A percentile compares a stretch with the other conserved stretches of the same genome.
These are phyloP conservation scores for Euphrasia confusa DNA, from an alignment of 257 asterid species.

Conservation along the genomic window DNA sequence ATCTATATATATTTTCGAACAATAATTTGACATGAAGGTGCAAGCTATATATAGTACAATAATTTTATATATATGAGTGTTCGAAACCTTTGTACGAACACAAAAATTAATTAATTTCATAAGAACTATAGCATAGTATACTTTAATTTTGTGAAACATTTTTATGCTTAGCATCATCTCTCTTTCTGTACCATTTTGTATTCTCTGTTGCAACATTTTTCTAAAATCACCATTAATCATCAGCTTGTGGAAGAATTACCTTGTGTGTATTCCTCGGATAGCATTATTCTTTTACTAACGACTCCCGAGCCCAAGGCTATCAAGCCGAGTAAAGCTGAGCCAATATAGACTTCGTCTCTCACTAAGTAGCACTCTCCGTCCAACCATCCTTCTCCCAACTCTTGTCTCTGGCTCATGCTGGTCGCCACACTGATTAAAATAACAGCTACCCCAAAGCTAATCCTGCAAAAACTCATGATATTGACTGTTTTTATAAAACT, in stretches of 20 bases:
- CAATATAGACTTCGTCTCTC: constrained; percentile 58
- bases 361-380: constrained; percentile 80
- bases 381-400: constrained; percentile 76
- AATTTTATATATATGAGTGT: too few relatives aligned
- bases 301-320: constrained; percentile 40
- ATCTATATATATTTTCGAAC: too few relatives aligned
- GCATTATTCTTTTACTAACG: constrained; percentile 23
- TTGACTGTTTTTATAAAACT: too few relatives aligned
- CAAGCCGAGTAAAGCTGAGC: constrained; percentile 48
- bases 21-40: too few relatives aligned
- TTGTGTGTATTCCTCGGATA: constrained; percentile 36
- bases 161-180: too few relatives aligned
- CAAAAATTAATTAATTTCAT: too few relatives aligned
- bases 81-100: too few relatives aligned
- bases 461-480: constrained; percentile 34
- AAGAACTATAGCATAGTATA: too few relatives aligned
- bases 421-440: constrained; percentile 51
- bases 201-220: not conserved
- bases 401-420: constrained; percentile 64
- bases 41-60: too few relatives aligned
- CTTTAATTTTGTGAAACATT: too few relatives aligned
- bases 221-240: constrained; percentile 18
- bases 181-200: too few relatives aligned
- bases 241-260: constrained; percentile 41
- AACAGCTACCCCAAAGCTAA: constrained; percentile 53